Evolutionary conservation across 306 rosid species (phyloP).

Genomic region (Quercus dentata): DNA sequence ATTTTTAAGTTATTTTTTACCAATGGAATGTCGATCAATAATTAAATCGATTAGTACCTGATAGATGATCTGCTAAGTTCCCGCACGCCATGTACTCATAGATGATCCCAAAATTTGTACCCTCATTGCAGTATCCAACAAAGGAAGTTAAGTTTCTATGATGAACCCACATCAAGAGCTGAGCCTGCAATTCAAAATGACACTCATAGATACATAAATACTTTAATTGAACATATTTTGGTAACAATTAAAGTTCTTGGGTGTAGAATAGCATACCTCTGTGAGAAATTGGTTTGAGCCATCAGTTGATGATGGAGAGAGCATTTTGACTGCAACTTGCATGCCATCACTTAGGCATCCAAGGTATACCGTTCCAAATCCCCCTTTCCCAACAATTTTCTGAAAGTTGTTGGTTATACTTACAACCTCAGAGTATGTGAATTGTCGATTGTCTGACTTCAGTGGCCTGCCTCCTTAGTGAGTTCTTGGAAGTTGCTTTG

Average conservation of each 20-base stretch:
- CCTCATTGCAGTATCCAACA: conserved; percentile 25
- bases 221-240: too few relatives aligned
- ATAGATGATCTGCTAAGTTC: neutral
- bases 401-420: conserved; percentile 40
- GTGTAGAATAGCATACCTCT: conserved; percentile 35
- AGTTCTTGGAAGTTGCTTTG: neutral
- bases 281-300: conserved; percentile 42
- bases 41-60: neutral
- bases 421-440: conserved; percentile 35
- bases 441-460: conserved; percentile 31
- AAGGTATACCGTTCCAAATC: conserved; percentile 50
- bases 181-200: conserved; percentile 24
- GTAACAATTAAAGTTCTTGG: too few relatives aligned
- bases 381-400: conserved; percentile 52
- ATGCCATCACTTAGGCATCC: conserved; percentile 34
- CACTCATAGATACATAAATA: neutral
- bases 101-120: neutral
- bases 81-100: neutral
- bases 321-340: conserved; percentile 62
- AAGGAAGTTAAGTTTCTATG: conserved; percentile 51
- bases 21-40: neutral
- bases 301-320: conserved; percentile 32
- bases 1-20: neutral
- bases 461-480: neutral
- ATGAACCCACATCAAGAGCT: conserved; percentile 45